Evolutionary conservation across 139 green algal genomes (phyloP).

Genomic region (Chlamydomonas sp.): DNA sequence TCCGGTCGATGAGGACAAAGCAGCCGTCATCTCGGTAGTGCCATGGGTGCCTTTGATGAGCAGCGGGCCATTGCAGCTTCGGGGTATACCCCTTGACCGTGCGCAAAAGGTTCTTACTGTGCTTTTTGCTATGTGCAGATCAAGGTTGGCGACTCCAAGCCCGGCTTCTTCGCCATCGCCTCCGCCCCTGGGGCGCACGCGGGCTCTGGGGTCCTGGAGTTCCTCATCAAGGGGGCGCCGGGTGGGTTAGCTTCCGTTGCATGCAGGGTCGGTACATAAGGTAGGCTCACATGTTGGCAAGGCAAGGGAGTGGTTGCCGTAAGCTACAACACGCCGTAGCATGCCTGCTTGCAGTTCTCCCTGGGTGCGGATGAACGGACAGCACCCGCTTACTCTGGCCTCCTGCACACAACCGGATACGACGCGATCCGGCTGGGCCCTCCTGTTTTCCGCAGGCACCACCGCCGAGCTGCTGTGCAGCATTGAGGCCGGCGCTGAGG

Average conservation of each 20-base stretch:
- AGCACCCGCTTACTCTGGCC: too few species aligned
- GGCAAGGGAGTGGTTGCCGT: not conserved
- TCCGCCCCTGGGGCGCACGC: slow-evolving; percentile 73
- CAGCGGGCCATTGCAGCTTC: too few species aligned
- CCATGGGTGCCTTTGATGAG: too few species aligned
- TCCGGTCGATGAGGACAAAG: not conserved
- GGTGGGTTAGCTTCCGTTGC: not conserved
- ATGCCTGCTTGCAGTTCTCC: too few species aligned
- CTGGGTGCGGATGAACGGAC: too few species aligned
- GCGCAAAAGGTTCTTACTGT: not conserved
- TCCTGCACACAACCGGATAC: not conserved
- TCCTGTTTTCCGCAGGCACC: slow-evolving; percentile 29
- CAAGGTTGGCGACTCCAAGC: slow-evolving; percentile 79
- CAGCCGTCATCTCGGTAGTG: not conserved
- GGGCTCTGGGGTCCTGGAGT: slow-evolving; percentile 56
- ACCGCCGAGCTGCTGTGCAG: slow-evolving; percentile 70
- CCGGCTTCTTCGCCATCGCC: slow-evolving; percentile 93
- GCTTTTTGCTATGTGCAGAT: slow-evolving; percentile 39
- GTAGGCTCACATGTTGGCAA: too few species aligned
- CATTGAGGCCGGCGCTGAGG: slow-evolving; percentile 38
- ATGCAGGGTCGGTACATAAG: not conserved
- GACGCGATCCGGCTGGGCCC: not conserved
- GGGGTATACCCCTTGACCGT: too few species aligned
- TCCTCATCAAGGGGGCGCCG: slow-evolving; percentile 47
- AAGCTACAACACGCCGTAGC: too few species aligned